Conservation (phyloP, 164 flowering plant species). For the Piper longum region DNA sequence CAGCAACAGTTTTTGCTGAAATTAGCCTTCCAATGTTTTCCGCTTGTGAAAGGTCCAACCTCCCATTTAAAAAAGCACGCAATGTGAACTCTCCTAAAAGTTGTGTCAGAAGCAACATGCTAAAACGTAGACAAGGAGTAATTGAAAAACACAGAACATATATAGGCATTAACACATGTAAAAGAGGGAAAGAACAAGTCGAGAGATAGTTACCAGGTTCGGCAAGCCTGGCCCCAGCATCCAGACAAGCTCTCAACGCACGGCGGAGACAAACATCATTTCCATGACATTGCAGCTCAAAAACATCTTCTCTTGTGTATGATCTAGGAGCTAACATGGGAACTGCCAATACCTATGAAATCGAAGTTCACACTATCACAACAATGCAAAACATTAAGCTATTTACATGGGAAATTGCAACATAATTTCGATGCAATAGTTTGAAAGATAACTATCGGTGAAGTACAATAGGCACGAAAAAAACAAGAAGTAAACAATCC, state of each 20-base stretch:
- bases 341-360: slow-evolving; percentile 56
- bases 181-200: neutral
- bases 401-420: neutral
- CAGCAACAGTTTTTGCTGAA: slow-evolving; percentile 73
- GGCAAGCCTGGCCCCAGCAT: slow-evolving; percentile 91
- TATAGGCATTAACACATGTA: neutral
- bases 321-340: slow-evolving; percentile 96
- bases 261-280: slow-evolving; percentile 75
- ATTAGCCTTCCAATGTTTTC: slow-evolving; percentile 73
- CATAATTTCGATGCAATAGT: too few species aligned
- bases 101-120: neutral
- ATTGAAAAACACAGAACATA: neutral
- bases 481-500: too few species aligned
- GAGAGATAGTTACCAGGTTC: slow-evolving; percentile 53
- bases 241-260: slow-evolving; percentile 70
- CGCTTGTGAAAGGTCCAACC: slow-evolving; percentile 91
- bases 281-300: slow-evolving; percentile 98
- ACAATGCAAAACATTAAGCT: neutral
- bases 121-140: neutral
- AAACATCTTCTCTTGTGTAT: slow-evolving; percentile 95
- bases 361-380: neutral
- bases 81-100: slow-evolving; percentile 83
- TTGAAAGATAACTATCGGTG: too few species aligned
- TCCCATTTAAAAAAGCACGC: slow-evolving; percentile 95
- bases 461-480: too few species aligned